Percentiles rank a stretch among this genome's conserved stretches.
phyloP scores from a whole-genome alignment of 2,329 filamentous ascomycete genomes.

The Intubia oerlemansii region DNA sequence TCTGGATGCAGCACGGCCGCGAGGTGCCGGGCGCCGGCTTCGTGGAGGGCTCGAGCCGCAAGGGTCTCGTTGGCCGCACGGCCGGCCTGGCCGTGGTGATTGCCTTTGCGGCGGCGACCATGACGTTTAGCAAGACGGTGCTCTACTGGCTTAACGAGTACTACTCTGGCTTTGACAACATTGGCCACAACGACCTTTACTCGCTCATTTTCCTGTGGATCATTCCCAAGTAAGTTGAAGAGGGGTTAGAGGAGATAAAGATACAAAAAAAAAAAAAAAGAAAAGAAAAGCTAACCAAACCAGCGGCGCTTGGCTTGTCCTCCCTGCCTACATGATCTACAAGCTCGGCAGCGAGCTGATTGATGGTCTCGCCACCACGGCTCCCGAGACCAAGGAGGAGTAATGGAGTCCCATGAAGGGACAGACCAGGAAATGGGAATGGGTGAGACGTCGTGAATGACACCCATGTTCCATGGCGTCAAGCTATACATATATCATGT shows the following conservation, averaged over 20 bases:
- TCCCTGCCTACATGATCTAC: constrained; percentile 29
- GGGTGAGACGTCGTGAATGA: no score
- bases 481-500: no score
- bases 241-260: no score
- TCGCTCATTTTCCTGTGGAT: constrained; percentile 32
- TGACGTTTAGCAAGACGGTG: constrained; percentile 41
- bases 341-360: constrained; percentile 26
- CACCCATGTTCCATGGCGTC: no score
- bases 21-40: constrained; percentile 4
- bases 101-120: constrained; percentile 31
- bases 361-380: constrained; percentile 19
- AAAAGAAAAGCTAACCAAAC: constrained; percentile 1
- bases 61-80: constrained; percentile 18
- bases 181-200: constrained; percentile 28
- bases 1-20: constrained; percentile 14
- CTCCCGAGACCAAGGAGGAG: constrained; percentile 17
- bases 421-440: no score
- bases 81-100: constrained; percentile 24
- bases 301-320: constrained; percentile 33
- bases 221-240: constrained; percentile 33
- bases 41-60: constrained; percentile 8
- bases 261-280: not conserved
- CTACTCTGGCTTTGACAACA: constrained; percentile 31
- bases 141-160: constrained; percentile 38
- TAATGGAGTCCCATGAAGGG: no score